Evolutionary conservation across 345 rosid species (phyloP), one percentile per base, ranked within the genome.

Genomic region (Luvunga scandens): DNA sequence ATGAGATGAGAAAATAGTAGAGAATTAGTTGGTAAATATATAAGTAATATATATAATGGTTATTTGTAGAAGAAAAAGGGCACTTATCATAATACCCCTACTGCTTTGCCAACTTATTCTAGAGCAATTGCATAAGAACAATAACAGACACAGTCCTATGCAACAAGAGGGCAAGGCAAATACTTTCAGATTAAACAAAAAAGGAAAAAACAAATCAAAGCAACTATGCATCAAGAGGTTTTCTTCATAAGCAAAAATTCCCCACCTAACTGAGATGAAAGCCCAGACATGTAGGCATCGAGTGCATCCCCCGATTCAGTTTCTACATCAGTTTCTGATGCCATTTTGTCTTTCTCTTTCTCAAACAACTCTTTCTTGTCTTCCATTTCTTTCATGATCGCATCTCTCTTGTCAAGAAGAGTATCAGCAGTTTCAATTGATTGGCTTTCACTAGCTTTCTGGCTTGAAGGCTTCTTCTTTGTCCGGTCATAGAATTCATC

Each of bases 401-500:
- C 83, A 71, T 89, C 98, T 87, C 91, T 87, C 90, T 96, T 92
- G 69, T 92, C 95, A 82, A 94, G 89, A 85, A 96, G 98, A 75
- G 92, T 87, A 77, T 94, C 99, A 18, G 90, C 98, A 33, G 98
- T 96, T 88, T 96, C 99, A 45, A 94, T 56, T 25, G 92, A 79
- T 76, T 83, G 91, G 81, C 69, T 83, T 85, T 94, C 93, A 72
- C 84, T 84, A 72, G 78, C 85, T 81, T 90, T 89, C 78, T 81
- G 81, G n/a, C 70, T 63, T 34, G 86, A 81, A 34, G 85, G 83
- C 76, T 88, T 93, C 84, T 90, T 92, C 87, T 94, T 92, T 25
- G 98, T 90, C 81, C 97, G 98, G 83, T 96, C 99, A 82, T 92
- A 96, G 85, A 92, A 96, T 71, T 96, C 98, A 83, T 94, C 99